Evolutionary conservation across 352 stramenopile genomes (phyloP), one percentile per base, ranked within the genome.

Genomic region (Phytophthora litchii): DNA sequence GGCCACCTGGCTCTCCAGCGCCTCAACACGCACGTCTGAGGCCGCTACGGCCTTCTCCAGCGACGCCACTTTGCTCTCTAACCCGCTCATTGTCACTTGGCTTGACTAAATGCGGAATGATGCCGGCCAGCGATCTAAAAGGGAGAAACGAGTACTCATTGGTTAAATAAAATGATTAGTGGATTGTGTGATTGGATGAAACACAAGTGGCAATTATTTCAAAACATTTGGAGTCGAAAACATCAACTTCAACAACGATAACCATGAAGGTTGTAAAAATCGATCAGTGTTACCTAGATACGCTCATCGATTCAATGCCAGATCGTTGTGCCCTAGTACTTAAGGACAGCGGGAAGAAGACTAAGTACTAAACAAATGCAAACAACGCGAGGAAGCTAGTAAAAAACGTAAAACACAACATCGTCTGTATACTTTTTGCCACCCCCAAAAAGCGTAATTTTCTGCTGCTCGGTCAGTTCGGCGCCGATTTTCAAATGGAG

Each of bases 11-110:
- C 13, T 52, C 32, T 72, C 61, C 23, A 74, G 60, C 16, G 54
- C 29, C 54, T 56, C 38, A 17, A 74, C 54, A 35, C 59, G 58
- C 31, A 52, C 54, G 27, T 76, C 66, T 14, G 54, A 59, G 27
- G 57, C 53, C 50, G 42, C 62, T 21, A 67, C 49, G 40, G 57
- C 66, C 54, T 70, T 41, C 43, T 75, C 66, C 25, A 76, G 62
- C 38, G 50, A 43, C 49, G 63, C 43, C 42, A 80, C 62, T 34
- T 70, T 64, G 46, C 61, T 70, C 58, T 65, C 57, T n/a, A 76
- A 47, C 54, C 61, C 55, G 55, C 60, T 71, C 66, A 71, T 74
- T 49, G 23, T 9, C 29, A 8, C 45, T 31, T 41, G 48, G 25
- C 29, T 5, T 23, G 17, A 20, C n/a, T 7, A 27, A 52, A 60